Base-by-base conservation (phyloP, 345 rosid genomes). In the Pugionium dolabratum region DNA sequence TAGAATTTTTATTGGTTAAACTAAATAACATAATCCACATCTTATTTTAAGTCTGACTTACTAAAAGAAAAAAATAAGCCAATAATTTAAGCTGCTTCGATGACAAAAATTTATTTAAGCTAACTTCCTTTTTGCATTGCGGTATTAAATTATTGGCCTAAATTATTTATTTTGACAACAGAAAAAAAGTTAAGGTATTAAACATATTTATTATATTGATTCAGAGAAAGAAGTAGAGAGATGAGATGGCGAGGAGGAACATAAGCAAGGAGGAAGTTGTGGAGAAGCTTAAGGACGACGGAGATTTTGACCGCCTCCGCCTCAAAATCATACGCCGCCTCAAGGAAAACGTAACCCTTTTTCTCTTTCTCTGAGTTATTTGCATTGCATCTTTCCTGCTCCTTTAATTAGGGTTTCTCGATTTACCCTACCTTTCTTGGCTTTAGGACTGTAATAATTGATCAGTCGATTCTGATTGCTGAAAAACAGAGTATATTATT, bases 271-370 rank as follows among this genome's bases (percentile, higher is more conserved):
- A 83, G 43, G 85, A 86, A 25, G 91, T 93, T 4, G 80, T 93
- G 9, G 72, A 79, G 25, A 89, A 88, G 74, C 88, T 92, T 39
- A 93, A 86, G 62, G 97, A 89, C 68, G 97, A 89, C 53, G 91
- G 91, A 7, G 89, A 85, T 69, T 88, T 88, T 56, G 95, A 88
- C 74, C 79, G 81, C 36, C 98, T 93, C 67, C 98, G 97, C 66
- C 93, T 87, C 79, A 72, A 79, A 57, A 85, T 86, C 79, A 83
- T 85, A 68, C 97, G 90, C 80, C 88, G 85, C 67, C 93, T 93
- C 82, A 87, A 89, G 69, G 88, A 82, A 3, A 83, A 87, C 41
- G 98, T 92, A 53, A 0, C 28, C 9, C 41, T 11, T 36, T 64
- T 36, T 64, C 36, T n/a, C 33, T 39, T 36, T 9, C 45, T 40